These are phyloP conservation scores for Pestalotiopsis sp. DNA, from an alignment of 2,329 filamentous ascomycete species.

Conservation along the genomic window DNA sequence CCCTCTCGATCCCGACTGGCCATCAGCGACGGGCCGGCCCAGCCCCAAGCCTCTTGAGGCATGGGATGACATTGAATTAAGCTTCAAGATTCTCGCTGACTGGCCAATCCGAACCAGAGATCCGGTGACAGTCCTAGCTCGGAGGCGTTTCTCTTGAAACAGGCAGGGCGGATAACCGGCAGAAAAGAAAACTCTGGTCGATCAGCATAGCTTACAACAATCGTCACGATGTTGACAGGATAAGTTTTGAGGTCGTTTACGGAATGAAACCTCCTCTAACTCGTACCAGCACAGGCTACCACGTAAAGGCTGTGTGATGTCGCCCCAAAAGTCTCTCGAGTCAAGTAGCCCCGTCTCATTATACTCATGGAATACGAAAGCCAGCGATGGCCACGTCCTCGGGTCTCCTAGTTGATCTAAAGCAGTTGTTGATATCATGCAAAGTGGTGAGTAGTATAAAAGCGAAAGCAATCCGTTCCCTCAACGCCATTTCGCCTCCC, in stretches of 20 bases:
- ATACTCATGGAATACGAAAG: background rate
- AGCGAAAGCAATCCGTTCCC: background rate
- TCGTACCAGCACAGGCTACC: too few species aligned
- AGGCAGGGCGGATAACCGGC: background rate
- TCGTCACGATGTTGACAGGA: background rate
- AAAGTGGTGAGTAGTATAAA: background rate
- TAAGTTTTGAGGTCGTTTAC: background rate
- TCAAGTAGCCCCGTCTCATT: background rate
- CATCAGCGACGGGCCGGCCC: background rate
- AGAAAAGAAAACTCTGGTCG: background rate
- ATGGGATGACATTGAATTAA: background rate
- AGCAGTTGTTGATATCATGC: background rate
- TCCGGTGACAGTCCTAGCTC: background rate
- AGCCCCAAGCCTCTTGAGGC: background rate
- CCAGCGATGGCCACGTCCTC: background rate
- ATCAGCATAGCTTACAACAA: background rate
- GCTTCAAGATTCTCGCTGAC: background rate
- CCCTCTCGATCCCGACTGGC: background rate
- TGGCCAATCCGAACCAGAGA: background rate
- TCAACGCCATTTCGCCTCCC: background rate
- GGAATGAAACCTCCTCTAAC: background rate
- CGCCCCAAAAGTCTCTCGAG: too few species aligned
- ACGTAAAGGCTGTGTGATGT: too few species aligned
- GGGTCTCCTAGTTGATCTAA: background rate
- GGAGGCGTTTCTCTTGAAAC: background rate